Evolutionary conservation across 2,329 filamentous ascomycete species (phyloP).

Genomic region (Xylariomycetidae sp.): DNA sequence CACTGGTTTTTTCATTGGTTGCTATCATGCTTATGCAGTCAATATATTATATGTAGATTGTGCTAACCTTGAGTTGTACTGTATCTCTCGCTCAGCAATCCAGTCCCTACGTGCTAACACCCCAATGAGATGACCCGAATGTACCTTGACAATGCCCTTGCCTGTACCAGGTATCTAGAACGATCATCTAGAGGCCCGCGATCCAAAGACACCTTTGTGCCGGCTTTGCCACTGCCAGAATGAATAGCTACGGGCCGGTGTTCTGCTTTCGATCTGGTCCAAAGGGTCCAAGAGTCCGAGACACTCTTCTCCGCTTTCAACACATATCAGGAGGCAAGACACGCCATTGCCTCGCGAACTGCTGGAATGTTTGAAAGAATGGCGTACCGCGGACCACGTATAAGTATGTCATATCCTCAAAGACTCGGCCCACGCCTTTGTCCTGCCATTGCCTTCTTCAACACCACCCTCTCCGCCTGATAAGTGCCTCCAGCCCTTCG

Average conservation of each 20-base stretch:
- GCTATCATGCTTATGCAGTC: no score
- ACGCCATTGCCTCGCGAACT: conserved; percentile 3
- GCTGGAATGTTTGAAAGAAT: conserved; percentile 11
- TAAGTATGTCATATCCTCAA: conserved; percentile 14
- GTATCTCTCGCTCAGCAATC: no score
- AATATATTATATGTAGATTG: no score
- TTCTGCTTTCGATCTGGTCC: conserved; percentile 14
- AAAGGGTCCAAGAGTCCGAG: conserved; percentile 7
- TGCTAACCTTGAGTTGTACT: no score
- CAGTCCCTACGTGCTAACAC: no score
- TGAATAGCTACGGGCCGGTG: no score
- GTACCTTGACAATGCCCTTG: no score
- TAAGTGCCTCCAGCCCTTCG: conserved; percentile 1
- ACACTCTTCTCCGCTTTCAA: conserved; percentile 15
- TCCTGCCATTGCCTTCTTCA: conserved; percentile 11
- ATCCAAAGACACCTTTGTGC: conserved; percentile 2
- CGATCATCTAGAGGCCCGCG: background rate
- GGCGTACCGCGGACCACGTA: no score
- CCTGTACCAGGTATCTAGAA: no score
- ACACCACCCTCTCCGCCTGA: conserved; percentile 2
- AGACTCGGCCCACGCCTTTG: conserved; percentile 13
- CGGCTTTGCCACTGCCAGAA: background rate
- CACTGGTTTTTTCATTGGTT: no score
- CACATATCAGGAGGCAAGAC: conserved; percentile 2
- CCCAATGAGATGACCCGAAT: no score